Evolutionary conservation across 768 basidiomycete species (phyloP), one percentile per base, ranked within the genome.

Genomic region (Lactarius indigo): DNA sequence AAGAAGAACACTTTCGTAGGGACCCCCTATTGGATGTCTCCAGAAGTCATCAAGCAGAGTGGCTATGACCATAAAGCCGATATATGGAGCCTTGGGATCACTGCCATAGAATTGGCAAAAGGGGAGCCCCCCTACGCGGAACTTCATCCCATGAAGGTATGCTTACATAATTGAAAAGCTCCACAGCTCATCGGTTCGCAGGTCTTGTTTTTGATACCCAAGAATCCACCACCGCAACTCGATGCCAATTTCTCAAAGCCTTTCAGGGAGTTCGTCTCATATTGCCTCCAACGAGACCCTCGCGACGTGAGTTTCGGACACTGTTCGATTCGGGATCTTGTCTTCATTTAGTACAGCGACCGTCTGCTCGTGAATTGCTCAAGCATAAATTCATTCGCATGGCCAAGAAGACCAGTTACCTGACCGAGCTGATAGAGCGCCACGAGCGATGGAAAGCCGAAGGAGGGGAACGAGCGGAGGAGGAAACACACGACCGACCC

Each of bases 11-110:
- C 96, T 1, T 98, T 96, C 75, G 96, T 96, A 37, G 94, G 94
- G 33, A 96, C 96, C 20, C 96, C 96, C 3, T 99, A 98, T 75
- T 99, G 97, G 97, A 99, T 99, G 97, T 94, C 94, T 8, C 97
- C 97, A 7, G 97, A 99, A 75, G 96, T 98, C 28, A 99, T 99
- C 81, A 98, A 98, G 76, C 97, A 99, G 78, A 96, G 94, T 64
- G 97, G 97, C 5, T 99, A 99, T 78, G 97, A 98, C 73, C 91
- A 96, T 76, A 98, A 98, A 75, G 97, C 97, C 18, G 97, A 99
- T 77, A 98, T 99, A 58, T 99, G 97, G 97, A 94, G 91, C 77
- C 79, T 99, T 69, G 97, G 96, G 17, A 96, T 96, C 72, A 99
- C 97, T 8, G 92, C 94, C 35, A 98, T 98, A 71, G 97, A 99